Conservation (phyloP, 2,329 filamentous ascomycete species). For the Arachnopeziza araneosa region DNA sequence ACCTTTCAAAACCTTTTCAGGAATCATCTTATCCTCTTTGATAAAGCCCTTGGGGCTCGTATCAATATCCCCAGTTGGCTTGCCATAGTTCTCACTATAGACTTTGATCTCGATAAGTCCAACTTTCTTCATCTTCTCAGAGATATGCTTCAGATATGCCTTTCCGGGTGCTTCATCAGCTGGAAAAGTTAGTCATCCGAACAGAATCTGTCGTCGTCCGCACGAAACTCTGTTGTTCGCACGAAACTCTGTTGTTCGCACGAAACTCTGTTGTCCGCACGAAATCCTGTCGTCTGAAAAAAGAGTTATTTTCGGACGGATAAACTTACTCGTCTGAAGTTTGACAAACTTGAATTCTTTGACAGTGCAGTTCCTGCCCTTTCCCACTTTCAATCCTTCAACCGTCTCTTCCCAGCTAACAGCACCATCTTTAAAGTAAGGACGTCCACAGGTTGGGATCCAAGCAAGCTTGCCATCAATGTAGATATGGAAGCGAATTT, state of each 20-base stretch:
- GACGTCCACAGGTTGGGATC: background rate
- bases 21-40: background rate
- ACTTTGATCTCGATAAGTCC: conserved; percentile 10
- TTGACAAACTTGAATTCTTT: conserved; percentile 13
- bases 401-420: conserved; percentile 6
- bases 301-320: background rate
- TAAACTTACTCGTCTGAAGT: conserved; percentile 13
- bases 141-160: background rate
- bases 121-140: background rate
- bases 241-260: too few relatives aligned
- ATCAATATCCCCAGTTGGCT: background rate
- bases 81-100: conserved; percentile 8
- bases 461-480: conserved; percentile 10
- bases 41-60: background rate
- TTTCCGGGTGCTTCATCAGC: background rate
- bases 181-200: background rate
- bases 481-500: conserved; percentile 6
- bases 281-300: too few relatives aligned
- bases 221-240: too few relatives aligned
- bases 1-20: conserved; percentile 18
- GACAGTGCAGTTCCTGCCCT: conserved; percentile 1
- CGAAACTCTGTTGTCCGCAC: too few relatives aligned
- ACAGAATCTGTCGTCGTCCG: background rate
- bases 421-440: conserved; percentile 6
- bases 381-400: conserved; percentile 7